Evolutionary conservation across 805 yeast species (phyloP).

Genomic region (Torulaspora maleeae): DNA sequence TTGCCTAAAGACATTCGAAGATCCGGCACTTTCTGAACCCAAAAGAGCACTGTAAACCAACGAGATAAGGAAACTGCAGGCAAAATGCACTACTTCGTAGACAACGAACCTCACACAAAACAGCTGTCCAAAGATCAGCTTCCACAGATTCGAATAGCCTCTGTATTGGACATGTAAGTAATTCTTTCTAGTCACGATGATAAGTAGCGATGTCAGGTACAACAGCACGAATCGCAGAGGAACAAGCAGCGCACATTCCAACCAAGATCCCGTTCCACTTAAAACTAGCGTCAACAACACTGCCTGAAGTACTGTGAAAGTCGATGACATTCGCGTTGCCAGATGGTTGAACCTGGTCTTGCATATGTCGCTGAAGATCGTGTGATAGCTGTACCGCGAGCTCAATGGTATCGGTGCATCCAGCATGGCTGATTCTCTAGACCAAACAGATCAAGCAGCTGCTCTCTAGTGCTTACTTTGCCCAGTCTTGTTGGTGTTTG

Average conservation of each 20-base stretch:
- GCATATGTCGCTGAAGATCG: constrained; percentile 40
- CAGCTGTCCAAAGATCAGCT: constrained; percentile 26
- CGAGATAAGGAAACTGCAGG: constrained; percentile 25
- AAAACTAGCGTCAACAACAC: constrained; percentile 24
- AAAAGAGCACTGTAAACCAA: constrained; percentile 25
- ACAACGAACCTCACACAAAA: constrained; percentile 34
- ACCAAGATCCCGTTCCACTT: constrained; percentile 20
- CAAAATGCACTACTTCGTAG: constrained; percentile 17
- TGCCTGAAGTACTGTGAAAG: constrained; percentile 29
- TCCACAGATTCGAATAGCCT: constrained; percentile 26
- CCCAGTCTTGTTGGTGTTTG: constrained; percentile 7
- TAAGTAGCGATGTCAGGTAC: constrained; percentile 32
- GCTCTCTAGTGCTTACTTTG: background rate
- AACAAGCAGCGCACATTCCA: constrained; percentile 23
- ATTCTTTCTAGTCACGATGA: constrained; percentile 39
- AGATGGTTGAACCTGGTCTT: constrained; percentile 40
- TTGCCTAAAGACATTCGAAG: constrained; percentile 14
- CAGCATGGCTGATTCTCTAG: constrained; percentile 7
- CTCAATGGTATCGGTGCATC: constrained; percentile 17
- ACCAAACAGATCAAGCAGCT: background rate
- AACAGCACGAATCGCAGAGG: constrained; percentile 31
- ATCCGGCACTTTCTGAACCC: constrained; percentile 10
- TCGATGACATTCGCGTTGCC: constrained; percentile 35
- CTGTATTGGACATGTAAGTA: constrained; percentile 38
- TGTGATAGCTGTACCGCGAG: constrained; percentile 35